Conservation (phyloP, 805 yeast genomes). For the Metschnikowia vanudenii region DNA sequence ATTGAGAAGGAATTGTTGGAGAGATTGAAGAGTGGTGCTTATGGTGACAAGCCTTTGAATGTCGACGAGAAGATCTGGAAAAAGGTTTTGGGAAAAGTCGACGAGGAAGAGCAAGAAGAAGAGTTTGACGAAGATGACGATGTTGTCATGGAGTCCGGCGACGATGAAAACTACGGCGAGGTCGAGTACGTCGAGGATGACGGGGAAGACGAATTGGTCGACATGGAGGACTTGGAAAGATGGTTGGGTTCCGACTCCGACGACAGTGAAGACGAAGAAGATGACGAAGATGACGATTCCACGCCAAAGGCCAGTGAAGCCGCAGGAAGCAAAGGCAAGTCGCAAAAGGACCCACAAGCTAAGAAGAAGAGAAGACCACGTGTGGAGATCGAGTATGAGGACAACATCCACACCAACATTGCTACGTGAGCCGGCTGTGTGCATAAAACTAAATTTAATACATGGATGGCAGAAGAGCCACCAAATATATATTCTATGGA, state of each 20-base stretch:
- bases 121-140: conserved; percentile 53
- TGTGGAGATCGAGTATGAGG: conserved; percentile 83
- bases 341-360: conserved; percentile 38
- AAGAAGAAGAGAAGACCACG: conserved; percentile 63
- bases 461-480: neutral
- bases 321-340: conserved; percentile 21
- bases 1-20: conserved; percentile 94
- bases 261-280: conserved; percentile 30
- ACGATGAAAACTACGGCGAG: conserved; percentile 56
- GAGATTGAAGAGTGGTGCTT: conserved; percentile 94
- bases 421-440: conserved; percentile 19
- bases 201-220: conserved; percentile 85
- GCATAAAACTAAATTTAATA: neutral
- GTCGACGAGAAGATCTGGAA: conserved; percentile 96
- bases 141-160: conserved; percentile 48
- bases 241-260: conserved; percentile 59
- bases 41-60: conserved; percentile 95
- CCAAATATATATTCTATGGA: neutral
- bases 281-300: conserved; percentile 32
- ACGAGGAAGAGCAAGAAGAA: conserved; percentile 55
- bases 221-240: conserved; percentile 87
- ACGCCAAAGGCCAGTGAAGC: conserved; percentile 21
- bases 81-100: conserved; percentile 76
- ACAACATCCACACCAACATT: conserved; percentile 48
- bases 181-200: conserved; percentile 90